phyloP scores from a whole-genome alignment of 208 protist genomes.

The Lotmaria passim region DNA sequence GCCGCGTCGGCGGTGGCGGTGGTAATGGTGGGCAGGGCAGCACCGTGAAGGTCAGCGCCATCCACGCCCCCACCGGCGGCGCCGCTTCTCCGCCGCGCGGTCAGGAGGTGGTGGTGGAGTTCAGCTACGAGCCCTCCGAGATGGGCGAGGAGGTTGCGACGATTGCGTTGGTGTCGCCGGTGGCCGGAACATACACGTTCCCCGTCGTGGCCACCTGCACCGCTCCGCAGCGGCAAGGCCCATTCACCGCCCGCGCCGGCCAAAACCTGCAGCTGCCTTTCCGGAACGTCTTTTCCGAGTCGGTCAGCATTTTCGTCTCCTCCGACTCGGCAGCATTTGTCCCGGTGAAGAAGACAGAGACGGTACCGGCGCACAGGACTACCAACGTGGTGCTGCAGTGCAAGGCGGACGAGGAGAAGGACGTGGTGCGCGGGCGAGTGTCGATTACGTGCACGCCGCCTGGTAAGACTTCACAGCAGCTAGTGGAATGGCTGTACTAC shows the following conservation, averaged over 20 bases:
- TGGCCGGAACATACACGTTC: constrained; percentile 93
- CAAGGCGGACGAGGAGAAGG: constrained; percentile 53
- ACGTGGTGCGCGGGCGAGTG: constrained; percentile 34
- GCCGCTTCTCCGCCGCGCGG: constrained; percentile 49
- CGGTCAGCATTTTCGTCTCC: constrained; percentile 76
- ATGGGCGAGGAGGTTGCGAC: constrained; percentile 82
- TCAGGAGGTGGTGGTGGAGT: constrained; percentile 91
- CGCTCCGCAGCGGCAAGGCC: constrained; percentile 93
- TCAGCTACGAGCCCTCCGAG: constrained; percentile 92
- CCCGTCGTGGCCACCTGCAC: constrained; percentile 88
- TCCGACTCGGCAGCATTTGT: constrained; percentile 89
- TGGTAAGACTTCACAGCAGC: constrained; percentile 30
- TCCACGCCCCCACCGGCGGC: not conserved
- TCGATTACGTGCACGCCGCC: constrained; percentile 52
- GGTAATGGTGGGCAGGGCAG: constrained; percentile 31
- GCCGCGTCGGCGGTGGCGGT: constrained; percentile 26
- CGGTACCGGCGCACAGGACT: constrained; percentile 83
- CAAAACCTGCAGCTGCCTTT: constrained; percentile 84
- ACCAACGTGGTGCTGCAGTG: constrained; percentile 74
- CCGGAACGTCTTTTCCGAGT: constrained; percentile 94
- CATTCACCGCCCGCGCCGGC: constrained; percentile 72
- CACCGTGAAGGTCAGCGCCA: constrained; percentile 32
- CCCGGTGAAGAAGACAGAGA: constrained; percentile 81
- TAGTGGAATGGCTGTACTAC: constrained; percentile 91
- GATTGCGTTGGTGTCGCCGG: constrained; percentile 83